Conservation (phyloP, 352 stramenopile species). For the Phytopythium delawarense region DNA sequence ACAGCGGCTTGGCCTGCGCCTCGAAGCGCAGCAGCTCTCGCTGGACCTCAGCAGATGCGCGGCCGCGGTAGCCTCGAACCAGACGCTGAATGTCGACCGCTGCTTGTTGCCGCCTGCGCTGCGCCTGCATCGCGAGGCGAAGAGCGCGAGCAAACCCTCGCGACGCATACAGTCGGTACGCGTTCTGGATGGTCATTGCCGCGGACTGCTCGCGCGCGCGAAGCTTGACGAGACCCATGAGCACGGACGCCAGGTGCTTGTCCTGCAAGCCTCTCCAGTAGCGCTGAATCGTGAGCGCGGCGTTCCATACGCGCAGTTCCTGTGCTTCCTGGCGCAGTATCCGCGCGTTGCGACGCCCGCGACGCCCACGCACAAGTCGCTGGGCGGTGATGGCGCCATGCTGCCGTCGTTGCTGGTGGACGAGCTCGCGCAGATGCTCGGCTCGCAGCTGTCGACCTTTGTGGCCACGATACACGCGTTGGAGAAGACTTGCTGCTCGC, state of each 20-base stretch:
- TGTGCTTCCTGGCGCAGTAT: conserved; percentile 35
- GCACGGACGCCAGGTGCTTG: conserved; percentile 67
- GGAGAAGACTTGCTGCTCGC: conserved; percentile 47
- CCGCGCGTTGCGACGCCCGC: conserved; percentile 34
- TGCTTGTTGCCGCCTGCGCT: conserved; percentile 34
- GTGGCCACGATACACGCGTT: conserved; percentile 74
- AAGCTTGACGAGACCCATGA: conserved; percentile 67
- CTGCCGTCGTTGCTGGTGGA: conserved; percentile 43
- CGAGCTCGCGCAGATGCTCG: conserved; percentile 40
- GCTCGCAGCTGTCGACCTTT: conserved; percentile 42
- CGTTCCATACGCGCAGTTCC: conserved; percentile 38
- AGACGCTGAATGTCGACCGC: conserved; percentile 74
- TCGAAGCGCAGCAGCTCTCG: conserved; percentile 74
- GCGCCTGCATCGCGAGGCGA: conserved; percentile 37
- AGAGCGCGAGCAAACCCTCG: conserved; percentile 62
- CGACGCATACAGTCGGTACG: conserved; percentile 57
- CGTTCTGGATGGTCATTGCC: conserved; percentile 50
- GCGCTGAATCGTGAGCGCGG: conserved; percentile 67
- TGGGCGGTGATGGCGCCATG: conserved; percentile 58
- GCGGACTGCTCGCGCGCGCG: conserved; percentile 52
- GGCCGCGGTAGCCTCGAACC: conserved; percentile 74
- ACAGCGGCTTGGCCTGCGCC: conserved; percentile 67
- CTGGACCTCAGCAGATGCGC: conserved; percentile 60
- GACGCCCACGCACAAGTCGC: conserved; percentile 63
- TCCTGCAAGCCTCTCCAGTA: conserved; percentile 73